Percentiles rank a stretch among this genome's conserved stretches.
Conservation (phyloP, 345 rosid genomes). For the Citrus maxima region DNA sequence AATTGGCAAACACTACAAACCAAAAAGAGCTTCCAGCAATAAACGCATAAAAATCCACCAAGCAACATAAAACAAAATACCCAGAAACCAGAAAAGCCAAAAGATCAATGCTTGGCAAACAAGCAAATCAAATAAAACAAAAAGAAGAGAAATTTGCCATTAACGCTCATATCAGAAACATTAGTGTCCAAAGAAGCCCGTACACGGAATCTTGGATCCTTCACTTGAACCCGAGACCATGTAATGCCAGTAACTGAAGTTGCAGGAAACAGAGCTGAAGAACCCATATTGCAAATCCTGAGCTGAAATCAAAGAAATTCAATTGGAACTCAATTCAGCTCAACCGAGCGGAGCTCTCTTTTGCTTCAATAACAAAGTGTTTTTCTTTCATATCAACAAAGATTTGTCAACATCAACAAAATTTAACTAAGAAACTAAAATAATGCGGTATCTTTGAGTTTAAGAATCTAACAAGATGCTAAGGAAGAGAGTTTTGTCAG, state of each 20-base stretch:
- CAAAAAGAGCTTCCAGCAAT: not conserved
- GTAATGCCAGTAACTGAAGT: constrained; percentile 44
- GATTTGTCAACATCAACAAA: no score
- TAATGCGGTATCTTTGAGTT: no score
- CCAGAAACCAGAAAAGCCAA: constrained; percentile 27
- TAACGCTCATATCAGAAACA: constrained; percentile 91
- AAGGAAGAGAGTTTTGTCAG: no score
- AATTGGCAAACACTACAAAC: not conserved
- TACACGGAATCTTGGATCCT: constrained; percentile 43
- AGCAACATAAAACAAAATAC: no score
- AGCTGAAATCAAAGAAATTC: no score
- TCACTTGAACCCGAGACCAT: constrained; percentile 34
- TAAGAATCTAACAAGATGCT: no score
- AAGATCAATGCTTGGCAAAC: constrained; percentile 8
- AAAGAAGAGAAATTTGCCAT: constrained; percentile 45
- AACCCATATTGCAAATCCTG: constrained; percentile 47
- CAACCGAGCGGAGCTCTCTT: no score
- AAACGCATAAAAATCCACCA: not conserved
- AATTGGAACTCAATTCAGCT: no score
- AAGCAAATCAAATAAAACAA: not conserved
- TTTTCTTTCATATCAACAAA: no score
- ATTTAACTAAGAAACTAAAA: no score
- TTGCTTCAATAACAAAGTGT: no score
- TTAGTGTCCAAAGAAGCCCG: constrained; percentile 64
- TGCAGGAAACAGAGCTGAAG: constrained; percentile 64